phyloP scores from a whole-genome alignment of 169 alveolate genomes.

The Plasmodium vivax region DNA sequence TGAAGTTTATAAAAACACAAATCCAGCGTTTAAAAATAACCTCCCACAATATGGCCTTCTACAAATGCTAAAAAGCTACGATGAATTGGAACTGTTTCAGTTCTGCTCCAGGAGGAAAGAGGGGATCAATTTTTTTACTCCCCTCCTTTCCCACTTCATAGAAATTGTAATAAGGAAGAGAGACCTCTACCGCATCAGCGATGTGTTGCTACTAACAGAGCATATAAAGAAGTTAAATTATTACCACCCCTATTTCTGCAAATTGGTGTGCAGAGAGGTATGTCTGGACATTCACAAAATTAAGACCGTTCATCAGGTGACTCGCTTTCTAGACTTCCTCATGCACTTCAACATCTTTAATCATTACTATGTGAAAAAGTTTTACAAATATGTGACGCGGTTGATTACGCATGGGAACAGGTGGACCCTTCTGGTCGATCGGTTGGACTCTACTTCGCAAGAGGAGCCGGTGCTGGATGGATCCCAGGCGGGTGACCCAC shows the following conservation, averaged over 20 bases:
- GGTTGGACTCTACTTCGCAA: not conserved
- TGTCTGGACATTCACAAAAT: conserved; percentile 33
- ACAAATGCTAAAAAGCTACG: conserved; percentile 9
- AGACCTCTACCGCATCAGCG: conserved; percentile 20
- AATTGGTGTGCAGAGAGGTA: conserved; percentile 46
- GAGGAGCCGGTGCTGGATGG: not conserved
- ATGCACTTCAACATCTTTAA: conserved; percentile 43
- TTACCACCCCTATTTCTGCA: conserved; percentile 56
- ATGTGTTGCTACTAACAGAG: conserved; percentile 13
- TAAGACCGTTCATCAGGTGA: not conserved
- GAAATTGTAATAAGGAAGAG: conserved; percentile 39
- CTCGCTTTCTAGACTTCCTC: conserved; percentile 30
- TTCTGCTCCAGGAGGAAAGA: not conserved
- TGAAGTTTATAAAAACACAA: conserved; percentile 50
- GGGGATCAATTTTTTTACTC: not conserved
- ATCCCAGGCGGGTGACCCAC: not conserved
- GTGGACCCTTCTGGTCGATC: not conserved
- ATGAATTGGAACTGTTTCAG: conserved; percentile 31
- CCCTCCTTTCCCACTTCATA: conserved; percentile 13
- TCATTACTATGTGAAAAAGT: conserved; percentile 25
- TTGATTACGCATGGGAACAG: not conserved
- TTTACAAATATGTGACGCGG: conserved; percentile 33
- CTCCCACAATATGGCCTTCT: conserved; percentile 19
- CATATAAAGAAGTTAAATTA: conserved; percentile 27
- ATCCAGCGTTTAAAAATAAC: conserved; percentile 56